phyloP scores from a whole-genome alignment of 129 eudicot species.

The Centella asiatica region DNA sequence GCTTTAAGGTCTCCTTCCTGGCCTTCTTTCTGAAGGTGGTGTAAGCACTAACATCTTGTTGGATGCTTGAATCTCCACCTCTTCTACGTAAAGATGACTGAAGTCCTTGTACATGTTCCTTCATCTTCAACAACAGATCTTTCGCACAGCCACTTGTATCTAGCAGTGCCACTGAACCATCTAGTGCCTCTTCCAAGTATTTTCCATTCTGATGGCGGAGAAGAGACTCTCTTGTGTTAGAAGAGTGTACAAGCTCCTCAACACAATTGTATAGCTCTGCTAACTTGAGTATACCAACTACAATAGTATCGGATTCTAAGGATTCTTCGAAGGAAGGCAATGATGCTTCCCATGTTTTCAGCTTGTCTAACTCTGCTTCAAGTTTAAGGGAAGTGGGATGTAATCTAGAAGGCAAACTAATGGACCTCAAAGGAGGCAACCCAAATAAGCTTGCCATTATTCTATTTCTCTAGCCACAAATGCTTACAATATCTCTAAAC shows the following conservation, averaged over 20 bases:
- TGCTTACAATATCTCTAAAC: slow-evolving; percentile 10
- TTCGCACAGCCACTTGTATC: slow-evolving; percentile 41
- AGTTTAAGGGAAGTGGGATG: slow-evolving; percentile 34
- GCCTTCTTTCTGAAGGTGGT: slow-evolving; percentile 27
- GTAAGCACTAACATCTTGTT: slow-evolving; percentile 22
- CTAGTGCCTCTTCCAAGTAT: slow-evolving; percentile 42
- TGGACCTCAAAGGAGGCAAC: slow-evolving; percentile 37
- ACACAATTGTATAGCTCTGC: slow-evolving; percentile 48
- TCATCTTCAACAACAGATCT: slow-evolving; percentile 33
- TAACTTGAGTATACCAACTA: slow-evolving; percentile 32
- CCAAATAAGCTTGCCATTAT: slow-evolving; percentile 10
- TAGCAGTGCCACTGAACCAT: slow-evolving; percentile 37
- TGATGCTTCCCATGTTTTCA: slow-evolving; percentile 26
- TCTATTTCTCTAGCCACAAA: slow-evolving; percentile 14
- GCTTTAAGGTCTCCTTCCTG: slow-evolving; percentile 30
- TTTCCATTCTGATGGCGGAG: slow-evolving; percentile 18
- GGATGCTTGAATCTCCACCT: slow-evolving; percentile 19
- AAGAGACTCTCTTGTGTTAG: slow-evolving; percentile 29
- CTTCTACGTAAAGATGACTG: slow-evolving; percentile 44
- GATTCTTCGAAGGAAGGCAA: slow-evolving; percentile 8
- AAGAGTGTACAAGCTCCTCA: slow-evolving; percentile 39
- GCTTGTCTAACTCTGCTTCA: slow-evolving; percentile 36
- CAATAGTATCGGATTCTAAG: slow-evolving; percentile 28
- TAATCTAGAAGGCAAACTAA: slow-evolving; percentile 51
- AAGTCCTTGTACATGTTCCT: slow-evolving; percentile 27